Conservation (phyloP, 1,284 basidiomycete species). For the Puccinia triticina region DNA sequence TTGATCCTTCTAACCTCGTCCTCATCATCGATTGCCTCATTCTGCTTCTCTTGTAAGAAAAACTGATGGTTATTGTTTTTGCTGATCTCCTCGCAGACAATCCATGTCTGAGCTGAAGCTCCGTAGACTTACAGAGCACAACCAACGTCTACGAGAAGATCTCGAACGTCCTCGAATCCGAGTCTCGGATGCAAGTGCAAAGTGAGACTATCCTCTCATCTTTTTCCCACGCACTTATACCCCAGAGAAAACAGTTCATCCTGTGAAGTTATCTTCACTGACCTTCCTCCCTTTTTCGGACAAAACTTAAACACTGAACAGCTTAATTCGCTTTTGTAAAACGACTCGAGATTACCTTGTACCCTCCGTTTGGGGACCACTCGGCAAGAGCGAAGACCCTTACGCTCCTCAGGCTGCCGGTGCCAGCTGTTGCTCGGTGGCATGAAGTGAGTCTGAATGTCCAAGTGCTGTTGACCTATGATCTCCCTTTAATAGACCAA, state of each 20-base stretch:
- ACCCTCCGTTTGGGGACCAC: constrained; percentile 89
- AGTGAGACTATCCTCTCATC: constrained; percentile 66
- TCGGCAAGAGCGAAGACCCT: constrained; percentile 82
- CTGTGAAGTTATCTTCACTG: not conserved
- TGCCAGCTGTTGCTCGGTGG: constrained; percentile 42
- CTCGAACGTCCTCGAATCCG: constrained; percentile 80
- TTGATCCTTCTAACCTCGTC: not conserved
- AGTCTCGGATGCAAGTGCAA: constrained; percentile 86
- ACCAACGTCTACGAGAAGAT: constrained; percentile 85
- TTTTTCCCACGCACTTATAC: not conserved
- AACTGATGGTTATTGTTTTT: not conserved
- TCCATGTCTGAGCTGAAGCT: constrained; percentile 94
- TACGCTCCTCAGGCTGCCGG: constrained; percentile 74
- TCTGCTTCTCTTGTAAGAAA: not conserved
- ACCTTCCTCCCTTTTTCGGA: constrained; percentile 13
- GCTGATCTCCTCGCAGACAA: constrained; percentile 58
- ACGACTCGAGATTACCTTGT: constrained; percentile 83
- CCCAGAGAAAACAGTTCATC: not conserved
- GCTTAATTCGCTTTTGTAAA: constrained; percentile 88
- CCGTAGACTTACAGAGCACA: constrained; percentile 87
- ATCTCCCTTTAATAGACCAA: not conserved
- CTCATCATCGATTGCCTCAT: not conserved
- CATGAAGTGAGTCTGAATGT: constrained; percentile 8
- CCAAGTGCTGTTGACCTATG: not conserved
- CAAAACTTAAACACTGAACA: constrained; percentile 63